Conservation (phyloP, 2,329 filamentous ascomycete species). For the Fusarium kyushuense region DNA sequence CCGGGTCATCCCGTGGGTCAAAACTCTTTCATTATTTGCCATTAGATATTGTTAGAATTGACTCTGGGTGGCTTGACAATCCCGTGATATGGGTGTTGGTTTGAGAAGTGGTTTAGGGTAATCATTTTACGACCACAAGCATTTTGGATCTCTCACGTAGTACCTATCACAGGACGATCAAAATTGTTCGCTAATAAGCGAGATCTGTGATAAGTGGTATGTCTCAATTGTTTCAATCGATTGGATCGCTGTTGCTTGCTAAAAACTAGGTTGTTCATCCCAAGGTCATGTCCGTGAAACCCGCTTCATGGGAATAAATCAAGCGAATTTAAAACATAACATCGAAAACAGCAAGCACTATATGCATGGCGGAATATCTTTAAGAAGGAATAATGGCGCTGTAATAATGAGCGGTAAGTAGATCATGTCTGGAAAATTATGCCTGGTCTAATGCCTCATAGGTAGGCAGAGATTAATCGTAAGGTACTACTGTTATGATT, state of each 20-base stretch:
- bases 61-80: background rate
- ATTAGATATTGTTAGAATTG: background rate
- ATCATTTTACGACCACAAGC: constrained; percentile 45
- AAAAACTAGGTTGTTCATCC: background rate
- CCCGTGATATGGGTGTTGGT: background rate
- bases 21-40: constrained; percentile 13
- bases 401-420: background rate
- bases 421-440: background rate
- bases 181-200: constrained; percentile 65
- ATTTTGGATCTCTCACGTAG: background rate
- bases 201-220: constrained; percentile 62
- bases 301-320: background rate
- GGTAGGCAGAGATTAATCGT: background rate
- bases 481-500: background rate
- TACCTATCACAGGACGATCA: constrained; percentile 57
- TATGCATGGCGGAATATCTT: background rate
- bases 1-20: constrained; percentile 67
- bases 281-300: background rate
- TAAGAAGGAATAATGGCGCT: background rate
- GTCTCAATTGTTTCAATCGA: background rate
- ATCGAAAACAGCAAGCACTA: background rate
- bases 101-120: constrained; percentile 61
- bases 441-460: background rate
- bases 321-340: background rate
- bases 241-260: background rate